Evolutionary conservation across 345 rosid species (phyloP).

Genomic region (Linum usitatissimum): DNA sequence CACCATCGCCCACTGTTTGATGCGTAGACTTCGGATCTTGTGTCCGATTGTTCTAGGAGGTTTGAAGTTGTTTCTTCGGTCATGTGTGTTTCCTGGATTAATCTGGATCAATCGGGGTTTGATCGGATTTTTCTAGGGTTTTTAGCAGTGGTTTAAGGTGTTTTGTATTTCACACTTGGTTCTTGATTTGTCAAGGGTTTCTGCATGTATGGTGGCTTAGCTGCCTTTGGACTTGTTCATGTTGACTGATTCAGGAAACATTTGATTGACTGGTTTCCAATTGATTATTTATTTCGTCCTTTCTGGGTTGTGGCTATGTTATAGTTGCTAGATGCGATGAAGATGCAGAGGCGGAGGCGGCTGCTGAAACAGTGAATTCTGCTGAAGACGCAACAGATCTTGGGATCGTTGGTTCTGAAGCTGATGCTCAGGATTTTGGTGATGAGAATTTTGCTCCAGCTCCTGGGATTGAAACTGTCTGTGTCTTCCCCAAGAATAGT

Average conservation of each 20-base stretch:
- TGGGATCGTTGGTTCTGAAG: constrained; percentile 42
- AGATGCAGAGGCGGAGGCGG: constrained; percentile 39
- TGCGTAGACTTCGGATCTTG: constrained; percentile 11
- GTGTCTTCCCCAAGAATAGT: constrained; percentile 69
- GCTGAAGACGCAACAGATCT: constrained; percentile 50
- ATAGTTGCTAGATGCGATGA: constrained; percentile 65
- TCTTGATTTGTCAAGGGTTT: too few relatives aligned
- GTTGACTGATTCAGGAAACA: neutral
- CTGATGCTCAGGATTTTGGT: constrained; percentile 47
- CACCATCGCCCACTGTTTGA: neutral
- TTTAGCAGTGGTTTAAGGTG: too few relatives aligned
- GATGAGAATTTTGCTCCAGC: constrained; percentile 43
- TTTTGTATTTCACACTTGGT: too few relatives aligned
- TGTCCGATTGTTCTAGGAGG: neutral
- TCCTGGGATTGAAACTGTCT: constrained; percentile 54
- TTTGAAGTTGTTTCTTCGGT: neutral
- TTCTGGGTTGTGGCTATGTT: neutral
- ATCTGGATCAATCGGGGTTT: neutral
- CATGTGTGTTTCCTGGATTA: too few relatives aligned
- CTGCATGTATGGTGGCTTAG: too few relatives aligned
- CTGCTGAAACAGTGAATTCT: constrained; percentile 14
- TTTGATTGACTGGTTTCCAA: neutral
- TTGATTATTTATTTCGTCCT: neutral
- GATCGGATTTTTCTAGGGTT: too few relatives aligned
- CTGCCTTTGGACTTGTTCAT: too few relatives aligned